These are phyloP conservation scores for Colletotrichum abscissum DNA, from an alignment of 2,329 filamentous ascomycete genomes.

Conservation along the genomic window DNA sequence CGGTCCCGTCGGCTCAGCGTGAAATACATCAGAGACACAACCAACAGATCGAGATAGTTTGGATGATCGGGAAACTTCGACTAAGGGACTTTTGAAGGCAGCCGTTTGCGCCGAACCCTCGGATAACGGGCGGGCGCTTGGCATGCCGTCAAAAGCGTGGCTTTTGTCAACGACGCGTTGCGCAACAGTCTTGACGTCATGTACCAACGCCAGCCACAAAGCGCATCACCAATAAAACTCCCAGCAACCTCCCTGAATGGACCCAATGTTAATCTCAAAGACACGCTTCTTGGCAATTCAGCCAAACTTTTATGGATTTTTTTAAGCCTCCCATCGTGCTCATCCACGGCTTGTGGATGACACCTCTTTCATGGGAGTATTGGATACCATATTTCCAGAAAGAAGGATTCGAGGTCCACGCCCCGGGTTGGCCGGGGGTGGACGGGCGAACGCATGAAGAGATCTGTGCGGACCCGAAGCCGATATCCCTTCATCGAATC, in stretches of 20 bases:
- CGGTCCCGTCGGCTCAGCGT: background rate
- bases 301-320: conserved; percentile 9
- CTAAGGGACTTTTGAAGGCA: background rate
- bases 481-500: conserved; percentile 36
- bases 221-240: background rate
- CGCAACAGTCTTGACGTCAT: conserved; percentile 16
- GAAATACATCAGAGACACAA: background rate
- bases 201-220: background rate
- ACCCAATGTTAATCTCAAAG: background rate
- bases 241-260: background rate
- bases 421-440: conserved; percentile 40
- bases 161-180: background rate
- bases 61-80: background rate
- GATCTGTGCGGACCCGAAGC: conserved; percentile 35
- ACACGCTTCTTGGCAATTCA: background rate
- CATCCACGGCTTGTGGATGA: conserved; percentile 42
- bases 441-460: conserved; percentile 38
- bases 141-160: background rate
- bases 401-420: conserved; percentile 38
- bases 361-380: conserved; percentile 39
- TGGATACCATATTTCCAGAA: conserved; percentile 35
- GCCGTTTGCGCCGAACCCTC: background rate
- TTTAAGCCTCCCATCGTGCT: conserved; percentile 35
- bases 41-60: background rate
- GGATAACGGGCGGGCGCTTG: background rate